Conservation (phyloP, 805 yeast genomes). For the Metschnikowia gruessii region DNA sequence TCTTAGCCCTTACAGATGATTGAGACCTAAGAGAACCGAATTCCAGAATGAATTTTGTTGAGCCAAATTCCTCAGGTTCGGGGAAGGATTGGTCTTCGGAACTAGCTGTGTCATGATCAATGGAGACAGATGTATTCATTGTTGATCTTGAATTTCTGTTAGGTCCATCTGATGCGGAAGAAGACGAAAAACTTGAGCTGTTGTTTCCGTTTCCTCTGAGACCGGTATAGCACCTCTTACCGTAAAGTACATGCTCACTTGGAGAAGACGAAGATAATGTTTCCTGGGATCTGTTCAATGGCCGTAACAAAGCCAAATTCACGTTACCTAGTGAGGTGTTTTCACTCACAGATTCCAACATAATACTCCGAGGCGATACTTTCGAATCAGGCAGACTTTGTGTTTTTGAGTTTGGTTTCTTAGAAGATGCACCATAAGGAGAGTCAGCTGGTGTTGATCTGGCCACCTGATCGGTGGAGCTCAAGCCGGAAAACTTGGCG, state of each 20-base stretch:
- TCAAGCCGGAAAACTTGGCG: too few relatives aligned
- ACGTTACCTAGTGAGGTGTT: slow-evolving; percentile 9
- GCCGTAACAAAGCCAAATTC: slow-evolving; percentile 27
- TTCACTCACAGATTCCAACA: neutral
- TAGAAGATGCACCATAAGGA: neutral
- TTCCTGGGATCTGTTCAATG: slow-evolving; percentile 32
- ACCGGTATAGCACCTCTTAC: neutral
- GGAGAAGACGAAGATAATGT: slow-evolving; percentile 25
- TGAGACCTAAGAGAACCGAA: neutral
- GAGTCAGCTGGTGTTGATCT: too few relatives aligned
- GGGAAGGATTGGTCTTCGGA: neutral
- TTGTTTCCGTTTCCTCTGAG: neutral
- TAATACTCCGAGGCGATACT: neutral
- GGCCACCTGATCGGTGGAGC: too few relatives aligned
- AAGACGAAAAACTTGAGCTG: neutral
- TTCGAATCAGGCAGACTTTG: neutral
- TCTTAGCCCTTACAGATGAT: neutral
- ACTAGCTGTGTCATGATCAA: slow-evolving; percentile 5
- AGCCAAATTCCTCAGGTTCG: neutral
- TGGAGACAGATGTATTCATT: slow-evolving; percentile 26
- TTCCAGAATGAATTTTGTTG: neutral
- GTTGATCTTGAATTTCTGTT: slow-evolving; percentile 20
- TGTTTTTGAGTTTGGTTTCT: neutral
- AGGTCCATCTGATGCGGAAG: neutral
- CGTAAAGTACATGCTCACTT: neutral